phyloP scores from a whole-genome alignment of 331 rosid species.

The Stylosanthes scabra region DNA sequence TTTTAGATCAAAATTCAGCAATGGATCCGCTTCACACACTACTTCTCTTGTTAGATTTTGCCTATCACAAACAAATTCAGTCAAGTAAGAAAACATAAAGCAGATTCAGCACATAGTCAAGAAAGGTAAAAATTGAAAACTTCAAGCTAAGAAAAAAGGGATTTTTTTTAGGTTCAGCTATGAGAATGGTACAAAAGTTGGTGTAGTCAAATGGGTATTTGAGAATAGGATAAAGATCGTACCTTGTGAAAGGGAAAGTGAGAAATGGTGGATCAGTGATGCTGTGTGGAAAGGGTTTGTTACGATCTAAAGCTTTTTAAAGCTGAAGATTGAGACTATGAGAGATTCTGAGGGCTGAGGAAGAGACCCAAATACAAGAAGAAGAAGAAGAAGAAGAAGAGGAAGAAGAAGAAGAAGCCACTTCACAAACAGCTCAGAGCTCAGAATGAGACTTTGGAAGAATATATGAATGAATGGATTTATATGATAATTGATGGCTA shows the following conservation, averaged over 20 bases:
- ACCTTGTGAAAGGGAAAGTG: conserved; percentile 51
- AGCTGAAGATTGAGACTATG: conserved; percentile 19
- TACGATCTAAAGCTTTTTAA: conserved; percentile 33
- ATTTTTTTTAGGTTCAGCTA: background rate
- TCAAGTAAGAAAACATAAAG: conserved; percentile 14
- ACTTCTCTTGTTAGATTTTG: conserved; percentile 17
- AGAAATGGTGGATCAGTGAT: conserved; percentile 55
- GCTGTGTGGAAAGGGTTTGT: background rate
- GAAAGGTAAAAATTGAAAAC: conserved; percentile 9
- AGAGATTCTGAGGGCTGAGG: conserved; percentile 24
- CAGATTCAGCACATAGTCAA: conserved; percentile 19
- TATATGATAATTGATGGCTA: conserved; percentile 34
- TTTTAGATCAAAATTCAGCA: conserved; percentile 60
- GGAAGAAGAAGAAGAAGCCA: background rate
- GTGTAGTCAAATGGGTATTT: conserved; percentile 23
- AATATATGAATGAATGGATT: conserved; percentile 23
- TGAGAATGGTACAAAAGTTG: conserved; percentile 17
- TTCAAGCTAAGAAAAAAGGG: background rate
- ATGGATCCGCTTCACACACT: conserved; percentile 40
- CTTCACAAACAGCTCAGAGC: background rate
- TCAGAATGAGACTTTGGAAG: background rate
- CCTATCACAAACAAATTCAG: background rate
- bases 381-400: background rate
- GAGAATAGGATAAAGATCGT: background rate
- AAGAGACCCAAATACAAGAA: conserved; percentile 28